Evolutionary conservation across 345 rosid genomes (phyloP).

Genomic region (Linum tenue): DNA sequence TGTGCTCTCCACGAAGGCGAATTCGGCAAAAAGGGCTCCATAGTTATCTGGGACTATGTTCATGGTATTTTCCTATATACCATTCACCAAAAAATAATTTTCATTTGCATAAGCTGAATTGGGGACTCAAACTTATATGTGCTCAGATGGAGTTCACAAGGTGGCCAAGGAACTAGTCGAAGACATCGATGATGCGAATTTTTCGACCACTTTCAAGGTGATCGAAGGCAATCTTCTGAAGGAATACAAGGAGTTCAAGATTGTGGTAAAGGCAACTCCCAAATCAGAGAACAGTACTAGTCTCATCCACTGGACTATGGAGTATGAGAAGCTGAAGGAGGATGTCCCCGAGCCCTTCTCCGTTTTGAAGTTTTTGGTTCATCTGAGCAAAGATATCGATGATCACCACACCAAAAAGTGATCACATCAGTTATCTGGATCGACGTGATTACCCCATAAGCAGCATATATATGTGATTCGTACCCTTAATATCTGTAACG

Average conservation of each 20-base stretch:
- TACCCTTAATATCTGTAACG: too few species aligned
- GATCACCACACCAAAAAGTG: conserved; percentile 7
- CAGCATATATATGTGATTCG: too few species aligned
- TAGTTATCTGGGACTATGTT: conserved; percentile 1
- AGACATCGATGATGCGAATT: conserved; percentile 24
- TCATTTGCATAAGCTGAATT: neutral
- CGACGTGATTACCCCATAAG: too few species aligned
- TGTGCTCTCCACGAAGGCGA: conserved; percentile 8
- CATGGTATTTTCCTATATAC: neutral
- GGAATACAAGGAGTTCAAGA: neutral
- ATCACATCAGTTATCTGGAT: too few species aligned
- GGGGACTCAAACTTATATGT: neutral
- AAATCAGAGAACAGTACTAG: neutral
- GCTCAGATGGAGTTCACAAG: conserved; percentile 19
- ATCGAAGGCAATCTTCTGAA: conserved; percentile 31
- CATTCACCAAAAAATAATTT: neutral
- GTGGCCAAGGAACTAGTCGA: conserved; percentile 27
- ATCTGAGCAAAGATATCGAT: conserved; percentile 18
- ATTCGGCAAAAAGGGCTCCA: conserved; percentile 1
- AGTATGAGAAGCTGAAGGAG: too few species aligned
- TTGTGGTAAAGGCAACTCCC: conserved; percentile 15
- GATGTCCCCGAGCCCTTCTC: conserved; percentile 12
- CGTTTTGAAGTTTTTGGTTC: neutral
- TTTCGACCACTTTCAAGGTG: conserved; percentile 23
- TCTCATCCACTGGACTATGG: too few species aligned